These are phyloP conservation scores for Monosporozyma unispora DNA, from an alignment of 805 yeast species.

Conservation along the genomic window DNA sequence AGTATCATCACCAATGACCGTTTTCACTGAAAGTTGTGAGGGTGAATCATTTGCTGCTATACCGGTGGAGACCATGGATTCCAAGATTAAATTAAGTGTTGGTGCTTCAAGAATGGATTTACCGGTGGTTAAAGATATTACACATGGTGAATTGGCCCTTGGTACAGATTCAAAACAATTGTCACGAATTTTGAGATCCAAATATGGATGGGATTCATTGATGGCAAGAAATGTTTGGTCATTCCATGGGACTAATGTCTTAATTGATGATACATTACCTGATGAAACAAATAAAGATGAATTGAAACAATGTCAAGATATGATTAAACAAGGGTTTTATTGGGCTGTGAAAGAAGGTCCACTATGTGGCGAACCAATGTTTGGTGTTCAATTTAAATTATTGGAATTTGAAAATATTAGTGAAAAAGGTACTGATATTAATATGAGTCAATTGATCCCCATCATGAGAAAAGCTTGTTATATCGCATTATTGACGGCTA, in stretches of 20 bases:
- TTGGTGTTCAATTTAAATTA: conserved; percentile 61
- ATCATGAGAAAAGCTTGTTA: conserved; percentile 78
- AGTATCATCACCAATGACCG: conserved; percentile 76
- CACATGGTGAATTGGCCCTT: conserved; percentile 28
- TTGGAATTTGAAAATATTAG: conserved; percentile 37
- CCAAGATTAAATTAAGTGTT: conserved; percentile 48
- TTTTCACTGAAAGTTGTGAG: conserved; percentile 67
- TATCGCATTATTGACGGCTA: conserved; percentile 66
- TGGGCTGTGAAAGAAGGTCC: conserved; percentile 89
- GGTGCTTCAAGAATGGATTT: conserved; percentile 67
- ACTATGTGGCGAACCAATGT: conserved; percentile 73
- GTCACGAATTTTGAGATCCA: conserved; percentile 45
- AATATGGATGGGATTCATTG: conserved; percentile 73
- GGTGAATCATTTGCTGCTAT: conserved; percentile 61
- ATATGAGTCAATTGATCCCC: conserved; percentile 62
- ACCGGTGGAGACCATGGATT: conserved; percentile 48
- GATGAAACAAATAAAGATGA: conserved; percentile 55
- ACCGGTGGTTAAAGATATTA: conserved; percentile 33
- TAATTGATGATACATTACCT: conserved; percentile 64
- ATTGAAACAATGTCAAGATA: conserved; percentile 39
- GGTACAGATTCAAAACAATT: conserved; percentile 37
- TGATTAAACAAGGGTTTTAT: conserved; percentile 67
- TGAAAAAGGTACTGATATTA: conserved; percentile 42
- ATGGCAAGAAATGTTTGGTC: conserved; percentile 79
- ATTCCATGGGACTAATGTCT: conserved; percentile 57